A percentile compares a stretch with the other conserved stretches of the same genome.
Evolutionary conservation across 129 eudicot species (phyloP).

Genomic region (Oenanthe sinensis): DNA sequence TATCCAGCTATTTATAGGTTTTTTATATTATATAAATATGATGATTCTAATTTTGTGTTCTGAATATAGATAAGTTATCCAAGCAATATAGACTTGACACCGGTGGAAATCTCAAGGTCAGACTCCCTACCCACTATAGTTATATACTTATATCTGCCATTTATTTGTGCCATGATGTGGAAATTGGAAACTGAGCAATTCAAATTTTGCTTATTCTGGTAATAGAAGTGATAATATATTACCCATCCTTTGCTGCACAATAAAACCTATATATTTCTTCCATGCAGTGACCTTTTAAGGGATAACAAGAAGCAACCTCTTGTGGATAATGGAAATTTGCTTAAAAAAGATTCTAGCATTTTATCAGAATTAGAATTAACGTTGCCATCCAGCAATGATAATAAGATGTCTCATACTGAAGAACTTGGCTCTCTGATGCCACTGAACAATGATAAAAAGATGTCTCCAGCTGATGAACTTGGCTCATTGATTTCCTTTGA

Average conservation of each 20-base stretch:
- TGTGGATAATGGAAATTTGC: slow-evolving; percentile 33
- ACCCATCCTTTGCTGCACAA: background rate
- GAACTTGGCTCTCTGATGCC: slow-evolving; percentile 63
- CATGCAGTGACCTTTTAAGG: slow-evolving; percentile 24
- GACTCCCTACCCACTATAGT: slow-evolving; percentile 7
- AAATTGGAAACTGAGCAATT: background rate
- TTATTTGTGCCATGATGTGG: background rate
- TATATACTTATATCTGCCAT: background rate
- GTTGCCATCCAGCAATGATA: slow-evolving; percentile 25
- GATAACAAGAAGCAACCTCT: slow-evolving; percentile 35
- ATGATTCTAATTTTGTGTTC: slow-evolving; percentile 11
- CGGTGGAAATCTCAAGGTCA: slow-evolving; percentile 77
- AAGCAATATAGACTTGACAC: slow-evolving; percentile 60
- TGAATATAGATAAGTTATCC: slow-evolving; percentile 74
- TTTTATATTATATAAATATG: background rate
- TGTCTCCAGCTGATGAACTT: slow-evolving; percentile 40
- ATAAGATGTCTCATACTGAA: slow-evolving; percentile 24
- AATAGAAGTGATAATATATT: background rate
- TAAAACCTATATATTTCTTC: slow-evolving; percentile 1
- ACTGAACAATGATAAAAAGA: slow-evolving; percentile 23
- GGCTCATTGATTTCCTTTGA: slow-evolving; percentile 81
- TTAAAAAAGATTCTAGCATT: slow-evolving; percentile 25
- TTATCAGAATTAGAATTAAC: slow-evolving; percentile 27
- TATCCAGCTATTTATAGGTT: slow-evolving; percentile 4
- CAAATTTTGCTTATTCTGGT: background rate